Evolutionary conservation across 768 basidiomycete species (phyloP).

Genomic region (Suillus americanus): DNA sequence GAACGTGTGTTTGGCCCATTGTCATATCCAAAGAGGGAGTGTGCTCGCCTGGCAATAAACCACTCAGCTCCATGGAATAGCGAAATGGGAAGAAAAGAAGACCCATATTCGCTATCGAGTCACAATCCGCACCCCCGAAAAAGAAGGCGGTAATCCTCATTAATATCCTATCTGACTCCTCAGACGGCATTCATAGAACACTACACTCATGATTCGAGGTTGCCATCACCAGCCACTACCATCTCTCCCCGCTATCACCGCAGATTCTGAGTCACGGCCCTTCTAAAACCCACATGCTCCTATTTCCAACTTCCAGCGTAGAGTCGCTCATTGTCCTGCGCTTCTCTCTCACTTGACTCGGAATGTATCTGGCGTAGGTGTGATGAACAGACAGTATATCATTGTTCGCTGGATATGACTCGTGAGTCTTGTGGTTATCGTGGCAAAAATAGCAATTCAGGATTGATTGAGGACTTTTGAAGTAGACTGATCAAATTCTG

Average conservation of each 20-base stretch:
- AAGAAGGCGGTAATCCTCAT: slow-evolving; percentile 1
- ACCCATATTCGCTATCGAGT: not conserved
- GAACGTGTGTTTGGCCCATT: not conserved
- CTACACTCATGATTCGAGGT: not conserved
- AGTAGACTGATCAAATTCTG: not conserved
- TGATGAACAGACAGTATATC: not conserved
- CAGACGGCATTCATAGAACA: not conserved
- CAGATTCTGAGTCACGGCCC: not conserved
- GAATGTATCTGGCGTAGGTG: not conserved
- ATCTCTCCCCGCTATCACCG: not conserved
- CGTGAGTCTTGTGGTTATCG: not conserved
- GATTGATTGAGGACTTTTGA: not conserved
- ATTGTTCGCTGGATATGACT: slow-evolving; percentile 8
- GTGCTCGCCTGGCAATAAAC: too few species aligned
- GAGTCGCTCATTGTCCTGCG: not conserved
- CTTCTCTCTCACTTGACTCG: not conserved
- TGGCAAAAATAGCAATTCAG: not conserved
- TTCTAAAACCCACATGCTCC: not conserved
- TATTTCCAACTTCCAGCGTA: not conserved
- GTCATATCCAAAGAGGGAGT: not conserved
- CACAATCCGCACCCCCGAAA: not conserved
- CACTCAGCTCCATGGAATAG: not conserved
- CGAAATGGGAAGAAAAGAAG: not conserved
- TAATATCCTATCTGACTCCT: not conserved
- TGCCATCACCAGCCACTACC: not conserved